A percentile compares a stretch with the other conserved stretches of the same genome.
These are phyloP conservation scores for Rostrohypoxylon terebratum DNA, from an alignment of 495 filamentous ascomycete species.

Conservation along the genomic window DNA sequence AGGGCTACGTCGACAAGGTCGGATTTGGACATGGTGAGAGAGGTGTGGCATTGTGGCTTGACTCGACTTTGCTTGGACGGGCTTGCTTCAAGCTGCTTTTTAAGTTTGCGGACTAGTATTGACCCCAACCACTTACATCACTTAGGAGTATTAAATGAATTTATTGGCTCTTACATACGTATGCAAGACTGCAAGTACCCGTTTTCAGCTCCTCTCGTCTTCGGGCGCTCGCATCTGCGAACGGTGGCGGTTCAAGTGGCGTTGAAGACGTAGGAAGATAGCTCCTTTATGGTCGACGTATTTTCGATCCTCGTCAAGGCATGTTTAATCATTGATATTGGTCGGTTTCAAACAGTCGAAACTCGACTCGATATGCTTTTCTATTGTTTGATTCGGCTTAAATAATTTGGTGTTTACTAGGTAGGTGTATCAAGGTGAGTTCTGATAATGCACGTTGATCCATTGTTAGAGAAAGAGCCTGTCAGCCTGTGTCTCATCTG, in stretches of 20 bases:
- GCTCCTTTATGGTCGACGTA: not conserved
- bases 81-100: not conserved
- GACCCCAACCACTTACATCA: not conserved
- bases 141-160: not conserved
- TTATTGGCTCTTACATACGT: not conserved
- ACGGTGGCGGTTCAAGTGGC: not conserved
- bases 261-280: not conserved
- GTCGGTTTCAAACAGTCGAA: not conserved
- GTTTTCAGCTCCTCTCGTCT: not conserved
- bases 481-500: too few species aligned
- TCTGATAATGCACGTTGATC: too few species aligned
- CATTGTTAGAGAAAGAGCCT: not conserved
- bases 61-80: not conserved
- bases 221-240: not conserved
- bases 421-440: too few species aligned
- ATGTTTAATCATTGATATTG: too few species aligned
- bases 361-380: not conserved
- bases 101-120: not conserved
- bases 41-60: not conserved
- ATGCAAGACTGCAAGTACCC: not conserved
- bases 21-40: not conserved
- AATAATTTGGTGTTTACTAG: too few species aligned
- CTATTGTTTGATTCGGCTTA: not conserved
- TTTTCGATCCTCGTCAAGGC: not conserved
- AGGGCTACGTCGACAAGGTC: not conserved